Base-by-base conservation (phyloP, 2,329 filamentous ascomycete genomes). In the Colletotrichum endophyticum region DNA sequence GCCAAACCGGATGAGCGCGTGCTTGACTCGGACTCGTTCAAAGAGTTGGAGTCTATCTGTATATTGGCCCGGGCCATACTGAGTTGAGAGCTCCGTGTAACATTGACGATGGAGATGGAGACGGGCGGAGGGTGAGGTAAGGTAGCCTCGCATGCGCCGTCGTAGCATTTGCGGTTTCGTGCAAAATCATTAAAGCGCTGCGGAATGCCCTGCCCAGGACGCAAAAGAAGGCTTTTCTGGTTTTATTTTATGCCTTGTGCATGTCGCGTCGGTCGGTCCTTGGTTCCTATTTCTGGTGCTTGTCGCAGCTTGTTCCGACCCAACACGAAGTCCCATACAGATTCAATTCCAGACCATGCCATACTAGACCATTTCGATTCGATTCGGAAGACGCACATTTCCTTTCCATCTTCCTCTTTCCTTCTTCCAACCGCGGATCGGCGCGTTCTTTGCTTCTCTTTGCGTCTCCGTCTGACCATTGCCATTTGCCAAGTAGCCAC, bases 111-210 rank as follows among this genome's bases (percentile, higher is more conserved):
- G 67, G 63, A 68, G 67, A 44, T 53, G 44, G 44, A 49, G 39
- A 53, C 44, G 44, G 32, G 44, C 39, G 56, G 30, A 13, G 63
- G 72, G 61, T 75, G 77, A 77, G 70, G 77, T 70, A 78, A 76
- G 70, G 77, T 67, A 78, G 77, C 72, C 77, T 73, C 69, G 72
- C 13, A 57, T 66, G 72, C 32, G 28, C 49, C n/a, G 32, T 16
- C 32, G 32, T 28, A 30, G 53, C 15, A 59, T 59, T 59, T 61
- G 66, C 30, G 39, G 28, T 25, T 59, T 69, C 53, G 53, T 61
- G n/a, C 27, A 19, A 61, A 44, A 27, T 59, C 53, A 61, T 61
- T 69, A 61, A 61, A 69, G 32, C 53, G 53, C 15, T 44, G 66
- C 66, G 66, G 32, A 27, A 69, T 28, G 22, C 66, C 32, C 16